Evolutionary conservation across 192 early-diverging fungal species (phyloP).

Genomic region (Umbelopsis ramanniana): DNA sequence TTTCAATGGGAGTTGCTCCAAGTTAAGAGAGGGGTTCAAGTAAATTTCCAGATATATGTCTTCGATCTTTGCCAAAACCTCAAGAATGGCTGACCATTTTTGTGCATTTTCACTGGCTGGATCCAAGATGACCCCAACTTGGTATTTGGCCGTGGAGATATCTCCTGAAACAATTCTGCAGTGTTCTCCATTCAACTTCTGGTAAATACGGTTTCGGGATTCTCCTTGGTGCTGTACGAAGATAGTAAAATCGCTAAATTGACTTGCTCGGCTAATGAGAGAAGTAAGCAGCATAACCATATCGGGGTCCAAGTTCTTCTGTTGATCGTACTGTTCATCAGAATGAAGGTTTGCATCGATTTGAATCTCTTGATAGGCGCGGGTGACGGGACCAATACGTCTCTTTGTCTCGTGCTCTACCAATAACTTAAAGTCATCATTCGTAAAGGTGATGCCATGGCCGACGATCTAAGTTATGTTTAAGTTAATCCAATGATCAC

Average conservation of each 20-base stretch:
- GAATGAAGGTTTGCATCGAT: conserved; percentile 4
- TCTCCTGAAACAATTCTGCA: conserved; percentile 30
- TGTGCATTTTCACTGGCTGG: conserved; percentile 83
- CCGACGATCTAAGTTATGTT: conserved; percentile 48
- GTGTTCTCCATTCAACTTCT: conserved; percentile 11
- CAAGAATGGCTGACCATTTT: conserved; percentile 74
- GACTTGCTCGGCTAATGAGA: background rate
- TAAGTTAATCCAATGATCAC: background rate
- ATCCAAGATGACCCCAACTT: conserved; percentile 68
- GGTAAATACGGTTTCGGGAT: conserved; percentile 26
- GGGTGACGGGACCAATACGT: conserved; percentile 46
- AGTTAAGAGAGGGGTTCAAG: conserved; percentile 59
- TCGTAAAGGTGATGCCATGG: conserved; percentile 45
- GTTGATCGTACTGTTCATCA: background rate
- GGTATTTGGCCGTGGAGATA: conserved; percentile 35
- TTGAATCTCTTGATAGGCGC: conserved; percentile 16
- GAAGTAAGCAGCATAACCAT: background rate
- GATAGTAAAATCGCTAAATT: conserved; percentile 1
- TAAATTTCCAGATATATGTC: conserved; percentile 70
- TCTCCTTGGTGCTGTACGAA: conserved; percentile 20
- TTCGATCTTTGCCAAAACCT: conserved; percentile 64
- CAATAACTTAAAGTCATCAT: conserved; percentile 64
- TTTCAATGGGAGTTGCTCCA: conserved; percentile 77
- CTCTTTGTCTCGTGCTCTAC: conserved; percentile 58
- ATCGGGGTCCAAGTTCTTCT: conserved; percentile 20